Evolutionary conservation across 129 eudicot species (phyloP).

Genomic region (Logfia minima): DNA sequence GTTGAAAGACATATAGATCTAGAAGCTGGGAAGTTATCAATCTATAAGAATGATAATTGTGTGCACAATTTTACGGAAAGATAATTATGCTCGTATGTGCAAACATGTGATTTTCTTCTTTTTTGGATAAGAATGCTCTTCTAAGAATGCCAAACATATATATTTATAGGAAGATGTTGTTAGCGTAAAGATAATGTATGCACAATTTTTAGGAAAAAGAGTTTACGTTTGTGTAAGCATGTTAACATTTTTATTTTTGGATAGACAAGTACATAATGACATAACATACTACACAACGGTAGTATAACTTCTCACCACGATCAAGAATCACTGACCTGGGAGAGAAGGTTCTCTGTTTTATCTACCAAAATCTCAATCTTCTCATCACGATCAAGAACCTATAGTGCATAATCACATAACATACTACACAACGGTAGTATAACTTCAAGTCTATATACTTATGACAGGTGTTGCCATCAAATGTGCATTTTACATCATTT

Average conservation of each 20-base stretch:
- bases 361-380: constrained; percentile 82
- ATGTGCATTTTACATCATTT: constrained; percentile 13
- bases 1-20: background rate
- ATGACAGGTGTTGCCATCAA: background rate
- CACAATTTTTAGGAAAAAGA: background rate
- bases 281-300: no score
- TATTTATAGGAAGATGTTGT: background rate
- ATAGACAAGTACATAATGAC: background rate
- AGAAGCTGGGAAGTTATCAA: background rate
- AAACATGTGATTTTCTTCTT: background rate
- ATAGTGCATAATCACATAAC: constrained; percentile 17
- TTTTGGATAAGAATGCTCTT: background rate
- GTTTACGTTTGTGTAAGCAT: background rate
- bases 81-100: background rate
- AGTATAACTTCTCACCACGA: no score
- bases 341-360: constrained; percentile 81
- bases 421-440: background rate
- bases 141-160: background rate
- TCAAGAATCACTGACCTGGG: constrained; percentile 58
- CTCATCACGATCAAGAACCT: constrained; percentile 90
- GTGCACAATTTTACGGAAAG: background rate
- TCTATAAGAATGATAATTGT: background rate
- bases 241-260: background rate
- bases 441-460: background rate
- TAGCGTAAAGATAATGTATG: background rate